These are phyloP conservation scores for Pythium scleroteichum DNA, from an alignment of 352 stramenopile genomes.

Conservation along the genomic window DNA sequence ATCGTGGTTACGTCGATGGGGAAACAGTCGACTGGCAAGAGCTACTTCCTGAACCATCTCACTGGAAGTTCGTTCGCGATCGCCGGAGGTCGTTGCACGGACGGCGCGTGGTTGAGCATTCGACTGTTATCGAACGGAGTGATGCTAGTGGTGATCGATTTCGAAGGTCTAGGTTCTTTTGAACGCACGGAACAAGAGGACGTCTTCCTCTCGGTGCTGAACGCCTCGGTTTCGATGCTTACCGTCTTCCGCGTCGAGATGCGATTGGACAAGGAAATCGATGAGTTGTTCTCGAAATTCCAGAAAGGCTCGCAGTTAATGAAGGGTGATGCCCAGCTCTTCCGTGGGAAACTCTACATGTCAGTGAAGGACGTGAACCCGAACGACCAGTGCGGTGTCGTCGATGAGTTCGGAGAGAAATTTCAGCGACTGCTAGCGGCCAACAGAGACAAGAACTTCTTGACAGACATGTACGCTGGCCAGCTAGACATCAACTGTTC, in stretches of 20 bases:
- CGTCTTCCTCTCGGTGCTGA: slow-evolving; percentile 72
- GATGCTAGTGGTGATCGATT: slow-evolving; percentile 75
- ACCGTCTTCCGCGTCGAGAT: slow-evolving; percentile 81
- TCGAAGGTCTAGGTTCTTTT: slow-evolving; percentile 76
- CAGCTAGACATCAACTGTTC: slow-evolving; percentile 42
- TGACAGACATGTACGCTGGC: slow-evolving; percentile 66
- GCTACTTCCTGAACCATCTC: slow-evolving; percentile 79
- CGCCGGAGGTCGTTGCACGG: slow-evolving; percentile 54
- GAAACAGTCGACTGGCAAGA: slow-evolving; percentile 79
- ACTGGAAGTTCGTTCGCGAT: slow-evolving; percentile 77
- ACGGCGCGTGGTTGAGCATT: slow-evolving; percentile 68
- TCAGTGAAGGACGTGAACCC: slow-evolving; percentile 77
- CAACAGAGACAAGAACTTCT: slow-evolving; percentile 63
- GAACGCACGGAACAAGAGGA: slow-evolving; percentile 77
- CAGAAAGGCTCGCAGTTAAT: slow-evolving; percentile 66
- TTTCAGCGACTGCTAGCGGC: slow-evolving; percentile 43
- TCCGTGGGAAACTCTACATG: slow-evolving; percentile 58
- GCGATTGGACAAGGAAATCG: slow-evolving; percentile 77
- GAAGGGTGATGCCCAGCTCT: slow-evolving; percentile 45
- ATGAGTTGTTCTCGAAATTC: slow-evolving; percentile 65
- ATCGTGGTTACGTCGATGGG: slow-evolving; percentile 63
- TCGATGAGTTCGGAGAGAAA: slow-evolving; percentile 53
- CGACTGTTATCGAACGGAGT: slow-evolving; percentile 40
- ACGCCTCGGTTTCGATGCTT: slow-evolving; percentile 68
- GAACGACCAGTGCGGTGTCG: slow-evolving; percentile 52